Evolutionary conservation across 2,329 filamentous ascomycete genomes (phyloP).

Genomic region (Fusarium compactum): DNA sequence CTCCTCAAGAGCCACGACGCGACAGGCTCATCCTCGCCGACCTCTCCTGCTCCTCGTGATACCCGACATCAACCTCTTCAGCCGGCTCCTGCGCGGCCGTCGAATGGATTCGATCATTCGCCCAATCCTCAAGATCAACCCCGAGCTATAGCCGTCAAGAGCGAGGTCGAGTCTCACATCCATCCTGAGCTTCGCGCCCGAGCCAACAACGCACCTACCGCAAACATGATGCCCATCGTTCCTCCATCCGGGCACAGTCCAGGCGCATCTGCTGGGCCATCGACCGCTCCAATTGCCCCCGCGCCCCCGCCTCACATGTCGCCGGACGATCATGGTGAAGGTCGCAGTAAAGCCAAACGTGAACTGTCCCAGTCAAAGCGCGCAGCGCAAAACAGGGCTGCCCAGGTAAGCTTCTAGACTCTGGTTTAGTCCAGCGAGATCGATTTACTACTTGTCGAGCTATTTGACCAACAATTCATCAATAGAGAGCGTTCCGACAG

Average conservation of each 20-base stretch:
- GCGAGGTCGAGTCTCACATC: conserved; percentile 60
- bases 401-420: conserved; percentile 77
- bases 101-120: conserved; percentile 62
- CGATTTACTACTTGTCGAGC: background rate
- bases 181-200: conserved; percentile 61
- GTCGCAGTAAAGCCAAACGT: conserved; percentile 84
- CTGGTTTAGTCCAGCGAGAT: background rate
- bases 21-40: conserved; percentile 49
- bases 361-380: conserved; percentile 96
- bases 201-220: conserved; percentile 46
- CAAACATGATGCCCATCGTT: conserved; percentile 56
- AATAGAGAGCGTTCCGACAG: conserved; percentile 92
- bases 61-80: conserved; percentile 48
- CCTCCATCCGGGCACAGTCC: conserved; percentile 51
- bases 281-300: conserved; percentile 48
- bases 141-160: conserved; percentile 51
- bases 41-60: conserved; percentile 47
- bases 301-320: conserved; percentile 48
- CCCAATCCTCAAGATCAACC: conserved; percentile 51
- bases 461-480: conserved; percentile 41
- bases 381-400: conserved; percentile 94
- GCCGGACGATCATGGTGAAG: conserved; percentile 58
- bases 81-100: conserved; percentile 49
- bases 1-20: conserved; percentile 57
- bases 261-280: conserved; percentile 46